phyloP scores from a whole-genome alignment of 805 yeast species.

The Lipomyces sp. region DNA sequence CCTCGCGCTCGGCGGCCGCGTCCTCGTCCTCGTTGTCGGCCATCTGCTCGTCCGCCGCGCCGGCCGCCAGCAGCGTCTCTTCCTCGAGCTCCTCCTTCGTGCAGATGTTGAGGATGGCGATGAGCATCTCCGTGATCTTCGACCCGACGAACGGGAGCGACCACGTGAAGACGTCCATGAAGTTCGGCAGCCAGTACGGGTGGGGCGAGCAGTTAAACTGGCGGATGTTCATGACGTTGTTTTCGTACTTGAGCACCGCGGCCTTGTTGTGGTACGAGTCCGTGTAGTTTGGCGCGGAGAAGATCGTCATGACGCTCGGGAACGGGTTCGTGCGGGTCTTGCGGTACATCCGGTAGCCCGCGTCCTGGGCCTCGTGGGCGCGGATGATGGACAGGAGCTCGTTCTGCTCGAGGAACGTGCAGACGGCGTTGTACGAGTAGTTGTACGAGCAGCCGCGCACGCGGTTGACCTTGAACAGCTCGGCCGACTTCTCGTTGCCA shows the following conservation, averaged over 20 bases:
- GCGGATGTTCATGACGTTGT: slow-evolving; percentile 89
- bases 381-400: slow-evolving; percentile 80
- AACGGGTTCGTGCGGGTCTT: slow-evolving; percentile 80
- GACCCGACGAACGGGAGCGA: slow-evolving; percentile 96
- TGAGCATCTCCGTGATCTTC: slow-evolving; percentile 86
- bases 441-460: slow-evolving; percentile 92
- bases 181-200: slow-evolving; percentile 95
- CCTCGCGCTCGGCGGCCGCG: slow-evolving; percentile 32
- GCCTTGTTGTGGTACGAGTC: slow-evolving; percentile 93
- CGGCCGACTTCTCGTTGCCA: slow-evolving; percentile 53
- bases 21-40: slow-evolving; percentile 41
- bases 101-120: slow-evolving; percentile 85
- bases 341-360: slow-evolving; percentile 92
- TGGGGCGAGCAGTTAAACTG: slow-evolving; percentile 92
- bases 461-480: slow-evolving; percentile 57
- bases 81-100: slow-evolving; percentile 90
- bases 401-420: slow-evolving; percentile 72
- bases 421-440: slow-evolving; percentile 76
- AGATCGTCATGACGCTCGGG: slow-evolving; percentile 85
- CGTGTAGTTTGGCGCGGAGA: slow-evolving; percentile 92
- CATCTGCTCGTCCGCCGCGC: slow-evolving; percentile 26
- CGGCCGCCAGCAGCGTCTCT: slow-evolving; percentile 21
- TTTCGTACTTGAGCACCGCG: slow-evolving; percentile 87
- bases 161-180: slow-evolving; percentile 98
- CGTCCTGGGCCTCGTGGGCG: slow-evolving; percentile 98